Percentiles rank a stretch among this genome's conserved stretches.
phyloP scores from a whole-genome alignment of 1,139 yeast genomes.

The Geotrichum fermentans region DNA sequence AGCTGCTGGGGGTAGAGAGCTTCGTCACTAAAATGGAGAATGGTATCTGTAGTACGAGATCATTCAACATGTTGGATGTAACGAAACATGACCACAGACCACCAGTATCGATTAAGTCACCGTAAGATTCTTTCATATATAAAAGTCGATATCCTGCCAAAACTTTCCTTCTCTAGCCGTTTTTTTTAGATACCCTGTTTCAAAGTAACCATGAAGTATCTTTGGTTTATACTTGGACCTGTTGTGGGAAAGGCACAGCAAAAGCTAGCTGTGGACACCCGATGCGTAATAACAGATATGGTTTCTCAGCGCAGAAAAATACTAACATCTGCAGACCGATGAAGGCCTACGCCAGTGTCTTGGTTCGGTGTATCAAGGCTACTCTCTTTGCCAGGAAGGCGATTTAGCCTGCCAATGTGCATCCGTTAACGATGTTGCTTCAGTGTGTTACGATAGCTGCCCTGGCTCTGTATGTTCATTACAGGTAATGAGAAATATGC shows the following conservation, averaged over 20 bases:
- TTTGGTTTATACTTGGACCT: conserved; percentile 5
- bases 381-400: conserved; percentile 23
- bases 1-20: too few species aligned
- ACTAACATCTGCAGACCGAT: conserved; percentile 15
- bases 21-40: too few species aligned
- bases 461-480: conserved; percentile 23
- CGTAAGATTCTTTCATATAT: too few species aligned
- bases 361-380: conserved; percentile 20
- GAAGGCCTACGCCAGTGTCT: conserved; percentile 19
- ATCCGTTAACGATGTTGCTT: conserved; percentile 25
- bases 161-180: too few species aligned
- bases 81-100: too few species aligned
- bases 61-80: too few species aligned
- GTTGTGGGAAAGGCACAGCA: neutral
- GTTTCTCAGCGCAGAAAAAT: neutral
- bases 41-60: too few species aligned
- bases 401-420: conserved; percentile 28
- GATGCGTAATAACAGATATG: conserved; percentile 12
- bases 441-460: conserved; percentile 24
- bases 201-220: conserved; percentile 3
- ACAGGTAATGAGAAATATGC: neutral
- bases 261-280: conserved; percentile 5
- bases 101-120: too few species aligned
- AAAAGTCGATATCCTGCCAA: too few species aligned
- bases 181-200: too few species aligned